Evolutionary conservation across 371 early-diverging fungal species (phyloP).

Genomic region (Circinella umbellata): DNA sequence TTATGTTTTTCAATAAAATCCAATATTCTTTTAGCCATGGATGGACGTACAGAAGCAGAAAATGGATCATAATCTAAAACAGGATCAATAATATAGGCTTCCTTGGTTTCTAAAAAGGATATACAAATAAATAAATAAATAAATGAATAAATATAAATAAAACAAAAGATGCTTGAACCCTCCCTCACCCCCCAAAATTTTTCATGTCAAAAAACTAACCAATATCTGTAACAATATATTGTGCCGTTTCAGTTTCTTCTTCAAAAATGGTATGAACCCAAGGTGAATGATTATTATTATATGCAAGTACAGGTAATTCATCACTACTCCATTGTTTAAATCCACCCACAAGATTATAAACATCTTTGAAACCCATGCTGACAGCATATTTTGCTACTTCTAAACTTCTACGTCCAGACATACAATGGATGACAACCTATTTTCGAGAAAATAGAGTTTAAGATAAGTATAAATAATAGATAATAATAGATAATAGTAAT

Average conservation of each 20-base stretch:
- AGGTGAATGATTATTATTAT: constrained; percentile 50
- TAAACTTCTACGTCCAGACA: constrained; percentile 45
- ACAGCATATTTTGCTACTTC: constrained; percentile 33
- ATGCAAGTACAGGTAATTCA: constrained; percentile 38
- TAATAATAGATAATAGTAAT: neutral
- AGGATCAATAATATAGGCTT: constrained; percentile 50
- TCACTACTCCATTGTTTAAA: constrained; percentile 37
- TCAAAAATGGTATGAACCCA: constrained; percentile 52
- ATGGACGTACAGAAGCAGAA: constrained; percentile 29
- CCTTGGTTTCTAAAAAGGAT: constrained; percentile 44
- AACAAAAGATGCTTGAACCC: too few relatives aligned
- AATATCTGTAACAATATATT: constrained; percentile 49
- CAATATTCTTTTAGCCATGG: constrained; percentile 32
- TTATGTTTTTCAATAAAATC: constrained; percentile 33
- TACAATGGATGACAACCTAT: constrained; percentile 47
- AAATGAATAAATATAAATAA: neutral
- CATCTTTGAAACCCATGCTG: constrained; percentile 36
- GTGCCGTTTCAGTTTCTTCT: constrained; percentile 48
- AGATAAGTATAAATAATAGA: too few relatives aligned
- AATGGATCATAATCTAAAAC: constrained; percentile 52
- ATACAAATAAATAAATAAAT: too few relatives aligned
- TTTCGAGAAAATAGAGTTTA: too few relatives aligned
- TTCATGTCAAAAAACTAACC: constrained; percentile 22
- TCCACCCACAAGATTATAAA: constrained; percentile 42
- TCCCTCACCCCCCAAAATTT: too few relatives aligned